Conservation (phyloP, 257 asterid genomes). For the Echites panduratus region DNA sequence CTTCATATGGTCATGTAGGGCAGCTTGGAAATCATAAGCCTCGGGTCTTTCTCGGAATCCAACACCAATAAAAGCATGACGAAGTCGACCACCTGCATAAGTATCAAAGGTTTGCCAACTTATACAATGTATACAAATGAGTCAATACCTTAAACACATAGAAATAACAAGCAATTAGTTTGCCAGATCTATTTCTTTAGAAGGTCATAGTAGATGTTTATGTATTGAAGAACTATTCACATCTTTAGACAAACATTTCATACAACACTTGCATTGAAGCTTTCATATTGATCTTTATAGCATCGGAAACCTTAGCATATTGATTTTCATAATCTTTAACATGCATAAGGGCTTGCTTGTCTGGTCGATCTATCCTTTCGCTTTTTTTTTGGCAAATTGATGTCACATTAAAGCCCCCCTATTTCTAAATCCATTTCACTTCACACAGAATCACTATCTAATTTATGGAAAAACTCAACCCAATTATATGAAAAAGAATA, state of each 20-base stretch:
- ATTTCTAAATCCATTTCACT: background rate
- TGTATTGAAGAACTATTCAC: background rate
- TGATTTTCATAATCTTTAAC: background rate
- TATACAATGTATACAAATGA: background rate
- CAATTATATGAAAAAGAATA: background rate
- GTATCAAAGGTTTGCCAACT: background rate
- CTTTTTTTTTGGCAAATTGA: background rate
- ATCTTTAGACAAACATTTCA: background rate
- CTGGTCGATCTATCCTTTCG: background rate
- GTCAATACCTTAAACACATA: background rate
- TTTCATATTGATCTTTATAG: background rate
- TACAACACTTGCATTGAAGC: too few species aligned
- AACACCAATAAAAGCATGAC: conserved; percentile 96
- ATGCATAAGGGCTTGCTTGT: background rate
- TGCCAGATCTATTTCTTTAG: background rate
- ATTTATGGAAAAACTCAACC: background rate
- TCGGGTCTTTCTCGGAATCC: conserved; percentile 98
- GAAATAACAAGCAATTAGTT: background rate
- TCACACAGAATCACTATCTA: background rate
- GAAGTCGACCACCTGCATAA: conserved; percentile 71
- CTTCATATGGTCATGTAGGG: conserved; percentile 98
- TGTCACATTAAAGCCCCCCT: background rate
- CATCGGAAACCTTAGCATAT: too few species aligned
- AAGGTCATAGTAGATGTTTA: background rate
- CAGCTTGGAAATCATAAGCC: conserved; percentile 99